phyloP scores from a whole-genome alignment of 345 rosid species.

The Trapa bicornis region DNA sequence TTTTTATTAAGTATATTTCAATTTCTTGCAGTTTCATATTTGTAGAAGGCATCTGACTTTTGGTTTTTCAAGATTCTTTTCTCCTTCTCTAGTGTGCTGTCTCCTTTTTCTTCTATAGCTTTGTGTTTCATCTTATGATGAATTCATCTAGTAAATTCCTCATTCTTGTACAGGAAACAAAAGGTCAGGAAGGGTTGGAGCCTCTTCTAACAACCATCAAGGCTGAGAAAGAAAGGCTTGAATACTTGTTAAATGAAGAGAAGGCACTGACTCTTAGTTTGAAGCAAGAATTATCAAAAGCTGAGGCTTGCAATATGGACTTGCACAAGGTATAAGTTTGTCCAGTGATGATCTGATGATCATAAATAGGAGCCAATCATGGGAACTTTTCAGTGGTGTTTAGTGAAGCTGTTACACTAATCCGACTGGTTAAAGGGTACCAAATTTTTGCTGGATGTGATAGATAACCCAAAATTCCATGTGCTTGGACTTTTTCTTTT shows the following conservation, averaged over 20 bases:
- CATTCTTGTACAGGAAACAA: slow-evolving; percentile 32
- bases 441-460: not conserved
- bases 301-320: slow-evolving; percentile 60
- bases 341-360: not conserved
- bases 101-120: not conserved
- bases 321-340: slow-evolving; percentile 51
- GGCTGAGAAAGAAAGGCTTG: slow-evolving; percentile 75
- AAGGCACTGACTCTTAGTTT: slow-evolving; percentile 50
- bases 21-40: not conserved
- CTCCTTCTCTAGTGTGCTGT: too few species aligned
- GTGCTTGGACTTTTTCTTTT: not conserved
- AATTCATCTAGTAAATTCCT: not conserved
- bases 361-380: not conserved
- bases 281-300: slow-evolving; percentile 67
- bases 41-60: not conserved
- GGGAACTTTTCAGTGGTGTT: not conserved
- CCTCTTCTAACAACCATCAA: slow-evolving; percentile 39
- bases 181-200: slow-evolving; percentile 36
- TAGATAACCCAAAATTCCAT: not conserved
- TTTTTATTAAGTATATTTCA: too few species aligned
- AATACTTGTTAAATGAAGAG: slow-evolving; percentile 60
- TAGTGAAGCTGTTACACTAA: not conserved
- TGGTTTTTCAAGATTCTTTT: too few species aligned
- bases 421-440: not conserved
- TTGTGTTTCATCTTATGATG: not conserved